These are phyloP conservation scores for Salvia hispanica DNA, from an alignment of 257 asterid genomes.

Conservation along the genomic window DNA sequence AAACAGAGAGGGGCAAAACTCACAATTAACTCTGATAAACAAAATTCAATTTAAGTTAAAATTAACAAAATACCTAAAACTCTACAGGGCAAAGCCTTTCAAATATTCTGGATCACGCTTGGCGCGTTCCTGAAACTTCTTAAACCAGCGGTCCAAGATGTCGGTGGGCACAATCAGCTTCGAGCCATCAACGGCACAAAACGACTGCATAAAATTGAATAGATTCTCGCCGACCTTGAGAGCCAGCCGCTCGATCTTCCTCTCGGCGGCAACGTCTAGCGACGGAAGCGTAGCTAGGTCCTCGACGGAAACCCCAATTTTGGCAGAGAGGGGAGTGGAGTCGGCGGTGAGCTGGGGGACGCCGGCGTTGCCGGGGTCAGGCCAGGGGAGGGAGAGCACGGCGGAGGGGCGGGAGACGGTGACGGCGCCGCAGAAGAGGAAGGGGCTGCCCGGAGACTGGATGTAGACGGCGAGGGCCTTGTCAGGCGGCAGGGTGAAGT, in stretches of 20 bases:
- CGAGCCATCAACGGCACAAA: slow-evolving; percentile 91
- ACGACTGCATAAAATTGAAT: slow-evolving; percentile 95
- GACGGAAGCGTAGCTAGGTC: slow-evolving; percentile 74
- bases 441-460: slow-evolving; percentile 88
- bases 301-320: slow-evolving; percentile 88
- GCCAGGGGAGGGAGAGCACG: slow-evolving; percentile 86
- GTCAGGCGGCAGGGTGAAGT: slow-evolving; percentile 81
- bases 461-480: slow-evolving; percentile 90
- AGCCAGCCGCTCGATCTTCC: slow-evolving; percentile 87
- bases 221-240: slow-evolving; percentile 91
- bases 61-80: slow-evolving; percentile 30
- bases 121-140: slow-evolving; percentile 93
- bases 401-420: slow-evolving; percentile 86
- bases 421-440: slow-evolving; percentile 91
- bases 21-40: not conserved
- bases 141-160: slow-evolving; percentile 92
- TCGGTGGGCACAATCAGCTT: slow-evolving; percentile 94
- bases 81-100: slow-evolving; percentile 76
- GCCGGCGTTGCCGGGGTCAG: slow-evolving; percentile 63
- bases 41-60: not conserved
- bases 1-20: too few species aligned
- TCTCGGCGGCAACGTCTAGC: slow-evolving; percentile 83
- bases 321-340: slow-evolving; percentile 70
- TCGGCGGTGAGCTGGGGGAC: slow-evolving; percentile 58
- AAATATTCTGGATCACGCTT: slow-evolving; percentile 89